phyloP scores from a whole-genome alignment of 164 flowering plant species.

The Nymphaea colorata region DNA sequence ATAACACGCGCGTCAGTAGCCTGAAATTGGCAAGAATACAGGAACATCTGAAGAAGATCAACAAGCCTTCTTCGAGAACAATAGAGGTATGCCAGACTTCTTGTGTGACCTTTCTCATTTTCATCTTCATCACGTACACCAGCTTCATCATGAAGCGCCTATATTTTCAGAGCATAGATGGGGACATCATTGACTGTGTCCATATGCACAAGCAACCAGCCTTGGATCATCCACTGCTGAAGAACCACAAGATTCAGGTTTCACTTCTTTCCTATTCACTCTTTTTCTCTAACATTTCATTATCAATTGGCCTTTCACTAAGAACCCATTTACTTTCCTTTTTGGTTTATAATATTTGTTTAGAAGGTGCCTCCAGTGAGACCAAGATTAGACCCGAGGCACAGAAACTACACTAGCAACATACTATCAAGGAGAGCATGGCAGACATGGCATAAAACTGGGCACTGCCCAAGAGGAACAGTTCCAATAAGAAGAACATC shows the following conservation, averaged over 20 bases:
- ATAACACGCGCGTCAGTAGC: constrained; percentile 33
- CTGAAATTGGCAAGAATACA: constrained; percentile 56
- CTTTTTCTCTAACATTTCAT: neutral
- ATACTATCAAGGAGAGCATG: constrained; percentile 25
- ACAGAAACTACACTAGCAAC: constrained; percentile 4
- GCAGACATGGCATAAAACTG: constrained; percentile 84
- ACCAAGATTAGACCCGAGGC: neutral
- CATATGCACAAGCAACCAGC: constrained; percentile 77
- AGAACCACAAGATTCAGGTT: constrained; percentile 95
- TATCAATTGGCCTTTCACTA: neutral
- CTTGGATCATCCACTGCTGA: constrained; percentile 87
- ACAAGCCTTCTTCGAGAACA: constrained; percentile 50
- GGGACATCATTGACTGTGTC: constrained; percentile 91
- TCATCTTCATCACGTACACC: neutral
- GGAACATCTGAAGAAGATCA: constrained; percentile 48
- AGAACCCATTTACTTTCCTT: neutral
- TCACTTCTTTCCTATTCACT: neutral
- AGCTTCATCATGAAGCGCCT: neutral
- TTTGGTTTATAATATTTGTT: neutral
- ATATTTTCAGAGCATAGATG: constrained; percentile 76
- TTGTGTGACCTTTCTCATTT: neutral
- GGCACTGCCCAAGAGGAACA: constrained; percentile 78
- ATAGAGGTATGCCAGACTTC: constrained; percentile 33
- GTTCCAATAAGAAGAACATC: constrained; percentile 76
- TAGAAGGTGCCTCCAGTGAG: neutral